A percentile compares a stretch with the other conserved stretches of the same genome.
These are phyloP conservation scores for Annulohypoxylon stygium DNA, from an alignment of 495 filamentous ascomycete species.

Conservation along the genomic window DNA sequence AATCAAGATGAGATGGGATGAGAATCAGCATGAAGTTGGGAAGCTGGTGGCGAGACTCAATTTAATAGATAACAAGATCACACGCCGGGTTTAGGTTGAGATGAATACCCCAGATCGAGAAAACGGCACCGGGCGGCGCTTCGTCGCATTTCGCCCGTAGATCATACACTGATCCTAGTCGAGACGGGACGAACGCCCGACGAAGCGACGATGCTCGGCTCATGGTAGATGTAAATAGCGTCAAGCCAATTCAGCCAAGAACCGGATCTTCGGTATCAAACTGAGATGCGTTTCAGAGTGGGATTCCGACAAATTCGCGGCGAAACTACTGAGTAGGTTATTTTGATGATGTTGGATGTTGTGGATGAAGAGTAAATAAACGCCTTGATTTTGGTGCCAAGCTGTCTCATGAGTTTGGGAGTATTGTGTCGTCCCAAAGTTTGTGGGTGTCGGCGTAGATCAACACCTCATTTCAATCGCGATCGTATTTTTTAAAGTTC, in stretches of 20 bases:
- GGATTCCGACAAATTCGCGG: background rate
- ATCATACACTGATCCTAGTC: constrained; percentile 8
- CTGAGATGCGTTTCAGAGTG: constrained; percentile 5
- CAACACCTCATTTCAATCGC: background rate
- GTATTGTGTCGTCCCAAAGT: background rate
- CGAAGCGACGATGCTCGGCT: background rate
- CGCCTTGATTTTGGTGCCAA: background rate
- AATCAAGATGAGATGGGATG: background rate
- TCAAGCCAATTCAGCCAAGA: constrained; percentile 8
- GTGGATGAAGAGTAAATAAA: background rate
- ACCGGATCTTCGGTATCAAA: constrained; percentile 11
- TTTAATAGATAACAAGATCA: constrained; percentile 1
- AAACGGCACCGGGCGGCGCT: background rate
- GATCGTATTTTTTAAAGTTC: background rate
- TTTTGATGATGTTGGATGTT: background rate
- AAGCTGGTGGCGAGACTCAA: background rate
- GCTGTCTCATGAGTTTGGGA: constrained; percentile 7
- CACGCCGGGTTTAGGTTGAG: background rate
- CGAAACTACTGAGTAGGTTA: too few species aligned
- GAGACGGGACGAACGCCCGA: constrained; percentile 14
- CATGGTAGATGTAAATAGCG: constrained; percentile 5
- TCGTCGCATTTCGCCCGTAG: background rate
- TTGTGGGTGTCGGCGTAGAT: background rate
- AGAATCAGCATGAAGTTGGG: background rate
- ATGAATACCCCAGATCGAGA: constrained; percentile 1